Conservation (phyloP, 768 basidiomycete genomes). For the Macrocybe gigantea region DNA sequence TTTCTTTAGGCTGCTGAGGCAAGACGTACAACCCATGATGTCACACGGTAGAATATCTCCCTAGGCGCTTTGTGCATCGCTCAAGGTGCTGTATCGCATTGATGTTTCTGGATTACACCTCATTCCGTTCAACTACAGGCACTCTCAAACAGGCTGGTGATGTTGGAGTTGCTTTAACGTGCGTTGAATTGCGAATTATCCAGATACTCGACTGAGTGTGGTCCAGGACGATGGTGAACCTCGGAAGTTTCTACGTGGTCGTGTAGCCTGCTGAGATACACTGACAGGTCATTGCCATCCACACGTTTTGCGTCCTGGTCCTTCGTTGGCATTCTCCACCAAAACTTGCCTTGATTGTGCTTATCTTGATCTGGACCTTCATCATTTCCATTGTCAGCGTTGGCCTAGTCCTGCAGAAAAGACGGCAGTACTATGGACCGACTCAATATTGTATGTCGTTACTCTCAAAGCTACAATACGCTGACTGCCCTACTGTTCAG, state of each 20-base stretch:
- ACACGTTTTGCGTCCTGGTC: slow-evolving; percentile 46
- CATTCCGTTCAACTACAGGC: too few relatives aligned
- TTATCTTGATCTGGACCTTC: slow-evolving; percentile 34
- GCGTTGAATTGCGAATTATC: slow-evolving; percentile 14
- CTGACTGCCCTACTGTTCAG: slow-evolving; percentile 16
- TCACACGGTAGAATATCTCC: slow-evolving; percentile 15
- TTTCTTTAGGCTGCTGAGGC: background rate
- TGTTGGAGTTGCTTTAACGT: slow-evolving; percentile 39
- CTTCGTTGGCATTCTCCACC: slow-evolving; percentile 27
- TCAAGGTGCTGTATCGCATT: slow-evolving; percentile 22
- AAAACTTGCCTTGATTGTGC: slow-evolving; percentile 23
- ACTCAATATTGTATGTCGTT: slow-evolving; percentile 31
- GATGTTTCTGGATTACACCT: too few relatives aligned
- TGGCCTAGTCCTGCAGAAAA: slow-evolving; percentile 25
- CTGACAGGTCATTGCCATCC: slow-evolving; percentile 37
- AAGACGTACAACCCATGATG: background rate
- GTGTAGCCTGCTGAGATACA: background rate
- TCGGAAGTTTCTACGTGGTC: slow-evolving; percentile 15
- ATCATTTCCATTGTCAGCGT: slow-evolving; percentile 33
- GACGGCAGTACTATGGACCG: slow-evolving; percentile 33
- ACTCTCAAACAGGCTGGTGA: slow-evolving; percentile 43
- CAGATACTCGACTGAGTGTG: background rate
- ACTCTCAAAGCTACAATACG: background rate
- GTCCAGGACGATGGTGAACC: background rate
- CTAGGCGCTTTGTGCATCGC: slow-evolving; percentile 35